Evolutionary conservation across 2,329 filamentous ascomycete species (phyloP).

Genomic region (Aspergillus aculeatinus): DNA sequence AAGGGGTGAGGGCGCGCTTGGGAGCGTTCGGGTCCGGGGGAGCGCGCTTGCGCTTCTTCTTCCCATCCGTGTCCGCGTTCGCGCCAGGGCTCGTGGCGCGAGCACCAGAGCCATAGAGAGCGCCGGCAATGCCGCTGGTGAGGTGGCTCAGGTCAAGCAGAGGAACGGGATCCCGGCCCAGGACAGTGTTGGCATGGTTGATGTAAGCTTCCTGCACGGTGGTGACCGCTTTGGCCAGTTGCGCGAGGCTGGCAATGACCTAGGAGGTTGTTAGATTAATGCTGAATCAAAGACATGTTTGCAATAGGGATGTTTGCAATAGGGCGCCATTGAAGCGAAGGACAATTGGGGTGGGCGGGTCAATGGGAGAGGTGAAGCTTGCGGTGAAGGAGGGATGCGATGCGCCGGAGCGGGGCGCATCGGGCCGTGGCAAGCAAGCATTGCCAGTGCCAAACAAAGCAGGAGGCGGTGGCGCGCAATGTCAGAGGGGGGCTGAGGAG

Average conservation of each 20-base stretch:
- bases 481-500: not conserved
- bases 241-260: slow-evolving; percentile 75
- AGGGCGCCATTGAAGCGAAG: not conserved
- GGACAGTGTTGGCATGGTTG: slow-evolving; percentile 80
- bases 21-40: slow-evolving; percentile 89
- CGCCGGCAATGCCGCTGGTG: slow-evolving; percentile 41
- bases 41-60: slow-evolving; percentile 88
- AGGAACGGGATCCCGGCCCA: slow-evolving; percentile 59
- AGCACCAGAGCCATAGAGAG: slow-evolving; percentile 45
- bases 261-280: slow-evolving; percentile 42
- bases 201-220: slow-evolving; percentile 81
- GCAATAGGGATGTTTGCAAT: not conserved
- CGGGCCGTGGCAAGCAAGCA: not conserved
- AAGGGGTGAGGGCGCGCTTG: slow-evolving; percentile 89
- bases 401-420: slow-evolving; percentile 6
- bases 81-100: slow-evolving; percentile 38
- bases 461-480: not conserved
- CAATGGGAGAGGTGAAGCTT: slow-evolving; percentile 3
- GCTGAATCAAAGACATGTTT: not conserved
- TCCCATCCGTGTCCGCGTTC: slow-evolving; percentile 57
- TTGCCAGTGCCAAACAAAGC: not conserved
- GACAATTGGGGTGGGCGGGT: not conserved
- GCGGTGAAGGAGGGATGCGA: slow-evolving; percentile 1
- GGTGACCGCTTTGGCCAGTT: slow-evolving; percentile 75
- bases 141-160: slow-evolving; percentile 51